Evolutionary conservation across 2,329 filamentous ascomycete species (phyloP).

Genomic region (Podosphaera xanthii): DNA sequence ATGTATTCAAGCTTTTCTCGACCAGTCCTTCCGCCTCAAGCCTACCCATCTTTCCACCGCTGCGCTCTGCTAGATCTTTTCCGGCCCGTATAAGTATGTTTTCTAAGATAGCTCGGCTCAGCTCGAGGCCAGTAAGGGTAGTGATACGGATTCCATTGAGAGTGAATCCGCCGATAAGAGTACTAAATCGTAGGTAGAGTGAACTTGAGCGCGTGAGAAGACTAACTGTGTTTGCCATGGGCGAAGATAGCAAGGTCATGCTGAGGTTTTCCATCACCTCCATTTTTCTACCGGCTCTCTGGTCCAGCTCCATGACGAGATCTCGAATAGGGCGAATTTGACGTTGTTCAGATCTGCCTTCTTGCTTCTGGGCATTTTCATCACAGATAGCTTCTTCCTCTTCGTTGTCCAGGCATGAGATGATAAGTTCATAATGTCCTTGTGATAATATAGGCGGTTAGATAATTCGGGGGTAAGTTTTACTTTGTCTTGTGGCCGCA

Average conservation of each 20-base stretch:
- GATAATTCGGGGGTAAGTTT: background rate
- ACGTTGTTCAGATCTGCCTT: background rate
- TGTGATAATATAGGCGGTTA: background rate
- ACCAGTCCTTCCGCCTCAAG: slow-evolving; percentile 32
- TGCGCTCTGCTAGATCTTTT: slow-evolving; percentile 16
- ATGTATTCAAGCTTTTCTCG: slow-evolving; percentile 29
- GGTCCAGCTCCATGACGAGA: background rate
- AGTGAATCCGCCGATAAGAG: slow-evolving; percentile 18
- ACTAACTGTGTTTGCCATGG: slow-evolving; percentile 35
- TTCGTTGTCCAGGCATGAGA: background rate
- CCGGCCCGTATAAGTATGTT: slow-evolving; percentile 17
- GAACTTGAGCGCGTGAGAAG: slow-evolving; percentile 36
- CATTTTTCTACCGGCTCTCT: background rate
- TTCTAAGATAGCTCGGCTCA: slow-evolving; percentile 18
- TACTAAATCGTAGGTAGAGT: slow-evolving; percentile 21
- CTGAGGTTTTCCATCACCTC: slow-evolving; percentile 4
- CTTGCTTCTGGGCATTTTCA: background rate
- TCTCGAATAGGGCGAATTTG: background rate
- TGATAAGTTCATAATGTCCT: background rate
- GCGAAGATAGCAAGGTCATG: slow-evolving; percentile 30
- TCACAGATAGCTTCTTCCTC: background rate
- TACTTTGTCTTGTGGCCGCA: background rate
- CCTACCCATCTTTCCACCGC: slow-evolving; percentile 21
- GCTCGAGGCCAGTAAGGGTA: slow-evolving; percentile 18
- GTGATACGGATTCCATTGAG: slow-evolving; percentile 18